Base-by-base conservation (phyloP, 495 filamentous ascomycete species). In the Xylaria telfairii region DNA sequence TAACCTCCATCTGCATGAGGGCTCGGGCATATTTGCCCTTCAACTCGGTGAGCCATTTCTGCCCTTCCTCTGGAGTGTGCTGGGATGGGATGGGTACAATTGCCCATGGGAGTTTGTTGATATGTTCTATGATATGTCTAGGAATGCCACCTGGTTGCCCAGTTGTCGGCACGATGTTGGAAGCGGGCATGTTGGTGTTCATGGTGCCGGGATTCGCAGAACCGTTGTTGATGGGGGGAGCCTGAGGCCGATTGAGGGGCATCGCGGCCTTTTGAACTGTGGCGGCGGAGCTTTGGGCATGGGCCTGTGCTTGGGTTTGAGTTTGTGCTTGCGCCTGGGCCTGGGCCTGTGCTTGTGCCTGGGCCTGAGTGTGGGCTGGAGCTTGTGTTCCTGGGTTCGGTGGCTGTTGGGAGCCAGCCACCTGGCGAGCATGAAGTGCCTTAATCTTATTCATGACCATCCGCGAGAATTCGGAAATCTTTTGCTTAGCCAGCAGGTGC, bases 401-500 rank as follows among this genome's bases (percentile, higher is more conserved):
- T 47, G 65, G 69, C 21, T 76, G 73, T 41, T 75, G 74, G 34
- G 74, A 61, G 5, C 71, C 67, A n/a, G 66, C 69, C 62, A 73
- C 54, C 3, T 62, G 59, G 37, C 73, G 67, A 4, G 57, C 57
- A 17, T 77, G 76, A n/a, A 78, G 26, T 1, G 44, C 51, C 64
- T 86, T 83, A 70, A 92, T 82, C 70, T 90, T 90, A 13, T 82
- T 83, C 74, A 85, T 82, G 49, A 94, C 79, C 74, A 87, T 91
- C 65, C 86, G 84, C 0, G 92, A 88, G 62, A 95, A 87, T 19
- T 91, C 85, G 3, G 83, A 77, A 8, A 95, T 84, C 76, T 90
- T 92, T 15, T 81, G 79, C 75, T 91, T 89, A 0, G 93, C 92
- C 1, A 81, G 77, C 64, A 84, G 82, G 59, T 92, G 89, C 64